Evolutionary conservation across 2,329 filamentous ascomycete species (phyloP).

Genomic region (Claviceps maximensis): DNA sequence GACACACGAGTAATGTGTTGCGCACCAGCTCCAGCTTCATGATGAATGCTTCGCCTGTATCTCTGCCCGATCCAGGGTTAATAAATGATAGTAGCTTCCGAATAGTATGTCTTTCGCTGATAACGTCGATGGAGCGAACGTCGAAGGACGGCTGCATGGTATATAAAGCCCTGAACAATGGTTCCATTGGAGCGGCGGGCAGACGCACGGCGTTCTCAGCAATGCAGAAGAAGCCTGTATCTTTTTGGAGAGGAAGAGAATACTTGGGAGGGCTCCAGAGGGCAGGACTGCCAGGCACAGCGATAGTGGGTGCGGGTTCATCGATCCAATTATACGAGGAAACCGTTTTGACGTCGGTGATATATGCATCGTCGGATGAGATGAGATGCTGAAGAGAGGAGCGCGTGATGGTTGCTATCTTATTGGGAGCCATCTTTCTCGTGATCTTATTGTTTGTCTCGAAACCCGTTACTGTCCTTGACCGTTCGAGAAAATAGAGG

Average conservation of each 20-base stretch:
- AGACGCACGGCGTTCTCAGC: constrained; percentile 31
- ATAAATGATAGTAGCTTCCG: constrained; percentile 34
- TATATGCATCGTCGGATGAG: constrained; percentile 8
- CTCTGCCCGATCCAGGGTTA: constrained; percentile 13
- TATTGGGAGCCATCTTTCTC: background rate
- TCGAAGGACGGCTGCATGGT: constrained; percentile 24
- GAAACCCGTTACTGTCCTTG: background rate
- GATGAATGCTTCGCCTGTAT: constrained; percentile 22
- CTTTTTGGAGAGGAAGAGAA: constrained; percentile 17
- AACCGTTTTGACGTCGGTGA: constrained; percentile 25
- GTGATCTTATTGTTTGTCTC: background rate
- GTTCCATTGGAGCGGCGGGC: constrained; percentile 30
- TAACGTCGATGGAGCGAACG: constrained; percentile 23
- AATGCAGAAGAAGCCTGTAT: constrained; percentile 28
- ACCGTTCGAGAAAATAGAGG: background rate
- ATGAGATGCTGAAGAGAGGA: background rate
- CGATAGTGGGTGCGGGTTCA: constrained; percentile 26
- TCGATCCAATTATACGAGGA: constrained; percentile 39
- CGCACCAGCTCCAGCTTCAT: constrained; percentile 26
- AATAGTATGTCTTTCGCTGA: constrained; percentile 34
- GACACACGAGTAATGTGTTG: constrained; percentile 25
- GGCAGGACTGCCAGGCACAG: constrained; percentile 25
- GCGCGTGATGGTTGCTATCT: background rate
- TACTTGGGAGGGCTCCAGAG: constrained; percentile 21
- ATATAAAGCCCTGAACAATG: constrained; percentile 31